phyloP scores from a whole-genome alignment of 164 flowering plant species.

The Liriodendron chinense region DNA sequence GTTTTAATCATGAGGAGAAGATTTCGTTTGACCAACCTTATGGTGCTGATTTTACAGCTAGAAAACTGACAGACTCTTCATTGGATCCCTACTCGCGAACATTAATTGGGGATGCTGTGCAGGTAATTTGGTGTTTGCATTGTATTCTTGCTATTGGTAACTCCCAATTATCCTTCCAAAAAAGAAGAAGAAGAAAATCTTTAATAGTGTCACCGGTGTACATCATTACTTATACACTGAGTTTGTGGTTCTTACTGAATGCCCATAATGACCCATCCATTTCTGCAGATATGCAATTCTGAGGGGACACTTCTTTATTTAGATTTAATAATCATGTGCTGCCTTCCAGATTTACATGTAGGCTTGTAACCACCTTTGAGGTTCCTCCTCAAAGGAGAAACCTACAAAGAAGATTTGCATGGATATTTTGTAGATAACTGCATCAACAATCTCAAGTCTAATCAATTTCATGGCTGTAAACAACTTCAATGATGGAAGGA shows the following conservation, averaged over 20 bases:
- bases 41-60: constrained; percentile 23
- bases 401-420: no score
- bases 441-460: no score
- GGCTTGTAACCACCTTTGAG: no score
- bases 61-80: constrained; percentile 22
- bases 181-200: no score
- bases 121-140: constrained; percentile 24
- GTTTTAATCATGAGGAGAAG: not conserved
- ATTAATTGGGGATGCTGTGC: constrained; percentile 15
- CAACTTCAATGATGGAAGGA: no score
- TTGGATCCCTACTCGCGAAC: constrained; percentile 18
- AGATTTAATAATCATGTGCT: not conserved
- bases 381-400: no score
- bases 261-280: not conserved
- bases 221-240: constrained; percentile 5
- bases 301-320: not conserved
- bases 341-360: not conserved
- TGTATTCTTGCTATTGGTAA: not conserved
- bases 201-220: no score
- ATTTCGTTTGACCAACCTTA: constrained; percentile 3
- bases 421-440: no score
- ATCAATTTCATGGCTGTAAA: no score
- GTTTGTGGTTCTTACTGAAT: not conserved
- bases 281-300: not conserved
- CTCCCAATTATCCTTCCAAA: not conserved